Evolutionary conservation across 2,329 filamentous ascomycete genomes (phyloP), one percentile per base, ranked within the genome.

Genomic region (Pyrenochaeta sp.): DNA sequence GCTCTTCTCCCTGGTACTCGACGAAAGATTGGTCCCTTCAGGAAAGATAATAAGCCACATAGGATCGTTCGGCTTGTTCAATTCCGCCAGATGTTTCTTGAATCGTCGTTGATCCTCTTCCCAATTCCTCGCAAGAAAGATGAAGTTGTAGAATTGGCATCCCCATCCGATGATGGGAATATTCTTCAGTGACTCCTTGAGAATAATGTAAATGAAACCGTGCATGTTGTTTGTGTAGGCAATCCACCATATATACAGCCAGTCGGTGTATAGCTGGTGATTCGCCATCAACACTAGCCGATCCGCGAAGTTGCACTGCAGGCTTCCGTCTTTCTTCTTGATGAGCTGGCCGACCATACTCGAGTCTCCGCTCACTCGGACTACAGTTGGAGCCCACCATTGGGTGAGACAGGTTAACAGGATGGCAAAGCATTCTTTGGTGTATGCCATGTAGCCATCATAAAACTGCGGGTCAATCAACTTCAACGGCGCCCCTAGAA

Each of bases 1-100:
- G 39, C 89, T 94, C 64, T 86, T 88, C 37, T 76, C 78, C 36
- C 88, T 77, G 10, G 87, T 88, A 51, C 88, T 88, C 7, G 74
- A 74, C 1, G 88, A 90, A 9, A 90, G 71, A 66, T 95, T 96
- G 2, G 90, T 96, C 18, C 90, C 90, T 69, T 96, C 90, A 0
- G 90, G 90, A 56, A 95, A 96, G 30, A 95, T 81, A 27, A 95
- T 77, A 23, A 96, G 79, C 90, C 90, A 96, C 90, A 96, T 95
- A 4, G 90, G 90, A 59, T 91, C 82, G 8, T 82, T 74, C 24
- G 83, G 86, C 20, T 77, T 79, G 68, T 86, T 87, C 49, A 95
- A 78, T 67, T 89, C 86, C 41, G 81, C 75, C 2, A 96, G 74
- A 7, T 89, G 85, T 60, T 90, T 81, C 32, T 87, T 85, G 65